Percentiles rank a stretch among this genome's conserved stretches.
Conservation (phyloP, 2,329 filamentous ascomycete genomes). For the Paramyrothecium roridum region DNA sequence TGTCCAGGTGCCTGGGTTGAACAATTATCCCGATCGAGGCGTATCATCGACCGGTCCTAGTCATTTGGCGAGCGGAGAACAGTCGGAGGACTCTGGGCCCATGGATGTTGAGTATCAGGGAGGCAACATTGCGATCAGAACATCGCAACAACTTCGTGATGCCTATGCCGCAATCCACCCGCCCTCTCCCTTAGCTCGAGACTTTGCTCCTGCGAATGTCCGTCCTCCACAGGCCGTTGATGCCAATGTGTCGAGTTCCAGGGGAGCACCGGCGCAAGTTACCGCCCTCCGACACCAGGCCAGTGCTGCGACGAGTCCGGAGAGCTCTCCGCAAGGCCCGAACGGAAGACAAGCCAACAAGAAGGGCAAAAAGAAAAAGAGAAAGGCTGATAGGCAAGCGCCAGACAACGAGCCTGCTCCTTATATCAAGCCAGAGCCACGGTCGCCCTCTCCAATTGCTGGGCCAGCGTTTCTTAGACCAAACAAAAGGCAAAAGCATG, state of each 20-base stretch:
- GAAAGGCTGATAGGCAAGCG: constrained; percentile 52
- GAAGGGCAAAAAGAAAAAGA: constrained; percentile 43
- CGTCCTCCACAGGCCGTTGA: constrained; percentile 11
- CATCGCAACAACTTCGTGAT: constrained; percentile 13
- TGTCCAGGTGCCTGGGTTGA: constrained; percentile 26
- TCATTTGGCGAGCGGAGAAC: constrained; percentile 32
- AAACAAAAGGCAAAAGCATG: constrained; percentile 53
- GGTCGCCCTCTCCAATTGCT: constrained; percentile 57
- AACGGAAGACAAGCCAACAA: constrained; percentile 47
- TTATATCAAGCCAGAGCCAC: constrained; percentile 63
- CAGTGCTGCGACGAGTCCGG: constrained; percentile 50
- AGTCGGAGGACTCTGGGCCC: constrained; percentile 37
- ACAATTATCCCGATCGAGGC: constrained; percentile 18
- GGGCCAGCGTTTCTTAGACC: constrained; percentile 51
- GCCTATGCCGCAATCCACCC: constrained; percentile 27
- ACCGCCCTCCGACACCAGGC: constrained; percentile 52
- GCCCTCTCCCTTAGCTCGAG: constrained; percentile 64
- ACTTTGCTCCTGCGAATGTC: constrained; percentile 57
- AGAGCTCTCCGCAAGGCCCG: constrained; percentile 56
- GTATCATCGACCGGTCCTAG: constrained; percentile 8
- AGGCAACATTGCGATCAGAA: constrained; percentile 8
- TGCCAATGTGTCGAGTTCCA: constrained; percentile 13
- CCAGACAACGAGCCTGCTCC: constrained; percentile 45
- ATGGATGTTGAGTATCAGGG: constrained; percentile 15
- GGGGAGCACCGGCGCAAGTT: constrained; percentile 47